Evolutionary conservation across 805 yeast species (phyloP).

Genomic region (Cyberlindnera xishuangbannaensis): DNA sequence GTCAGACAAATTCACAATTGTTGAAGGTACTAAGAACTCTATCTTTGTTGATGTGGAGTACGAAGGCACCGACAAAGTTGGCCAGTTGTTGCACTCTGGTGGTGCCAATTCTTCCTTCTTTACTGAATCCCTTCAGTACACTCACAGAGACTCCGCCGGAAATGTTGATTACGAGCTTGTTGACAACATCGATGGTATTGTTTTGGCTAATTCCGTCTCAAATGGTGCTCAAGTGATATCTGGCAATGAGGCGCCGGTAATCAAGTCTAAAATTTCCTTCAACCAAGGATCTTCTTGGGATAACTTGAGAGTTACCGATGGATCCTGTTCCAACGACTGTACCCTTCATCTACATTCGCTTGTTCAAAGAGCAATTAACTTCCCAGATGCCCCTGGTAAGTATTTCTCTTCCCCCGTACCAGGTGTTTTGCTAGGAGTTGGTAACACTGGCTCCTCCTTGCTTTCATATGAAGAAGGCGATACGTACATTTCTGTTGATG

Average conservation of each 20-base stretch:
- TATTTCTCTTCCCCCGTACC: constrained; percentile 37
- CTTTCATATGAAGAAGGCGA: constrained; percentile 27
- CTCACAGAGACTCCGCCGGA: constrained; percentile 28
- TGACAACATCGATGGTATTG: constrained; percentile 53
- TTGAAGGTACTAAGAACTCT: constrained; percentile 34
- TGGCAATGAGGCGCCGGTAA: constrained; percentile 6
- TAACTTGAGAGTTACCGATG: constrained; percentile 23
- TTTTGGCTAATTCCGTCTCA: constrained; percentile 40
- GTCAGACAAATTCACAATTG: constrained; percentile 25
- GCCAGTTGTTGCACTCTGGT: constrained; percentile 31
- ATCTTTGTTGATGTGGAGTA: constrained; percentile 34
- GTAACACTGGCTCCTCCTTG: constrained; percentile 29
- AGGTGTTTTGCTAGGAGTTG: constrained; percentile 40
- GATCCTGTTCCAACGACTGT: constrained; percentile 18
- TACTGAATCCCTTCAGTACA: constrained; percentile 35
- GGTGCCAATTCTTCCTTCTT: constrained; percentile 50
- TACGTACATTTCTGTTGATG: constrained; percentile 69
- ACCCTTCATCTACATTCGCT: constrained; percentile 34
- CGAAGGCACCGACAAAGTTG: constrained; percentile 17
- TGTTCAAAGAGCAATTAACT: constrained; percentile 23
- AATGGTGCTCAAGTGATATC: constrained; percentile 16
- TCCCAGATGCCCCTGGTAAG: constrained; percentile 24
- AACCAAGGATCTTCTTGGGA: constrained; percentile 34
- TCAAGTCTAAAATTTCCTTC: constrained; percentile 30
- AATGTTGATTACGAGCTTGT: constrained; percentile 34